Evolutionary conservation across 768 basidiomycete species (phyloP).

Genomic region (Boletus coccyginus): DNA sequence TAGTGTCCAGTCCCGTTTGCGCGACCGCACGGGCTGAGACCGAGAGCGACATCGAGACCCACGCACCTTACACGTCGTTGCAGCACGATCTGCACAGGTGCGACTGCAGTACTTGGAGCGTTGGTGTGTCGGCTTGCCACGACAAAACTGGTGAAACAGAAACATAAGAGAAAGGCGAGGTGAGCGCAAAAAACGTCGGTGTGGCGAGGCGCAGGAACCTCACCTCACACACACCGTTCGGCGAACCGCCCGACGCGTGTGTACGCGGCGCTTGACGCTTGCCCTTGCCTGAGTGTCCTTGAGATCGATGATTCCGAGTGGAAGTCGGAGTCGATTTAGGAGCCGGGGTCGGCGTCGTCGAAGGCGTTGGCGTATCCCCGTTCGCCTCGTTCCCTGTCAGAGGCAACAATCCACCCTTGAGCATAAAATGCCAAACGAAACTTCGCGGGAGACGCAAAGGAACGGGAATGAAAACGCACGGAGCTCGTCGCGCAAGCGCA

Average conservation of each 20-base stretch:
- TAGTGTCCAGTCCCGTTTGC: neutral
- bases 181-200: neutral
- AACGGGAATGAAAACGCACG: conserved; percentile 27
- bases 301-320: conserved; percentile 1
- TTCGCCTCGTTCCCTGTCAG: conserved; percentile 11
- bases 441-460: neutral
- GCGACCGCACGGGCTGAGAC: neutral
- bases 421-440: neutral
- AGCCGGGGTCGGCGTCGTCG: neutral
- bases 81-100: conserved; percentile 51
- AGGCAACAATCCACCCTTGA: neutral
- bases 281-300: neutral
- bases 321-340: neutral
- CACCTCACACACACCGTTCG: too few relatives aligned
- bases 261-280: conserved; percentile 12
- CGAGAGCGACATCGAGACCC: neutral
- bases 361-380: neutral
- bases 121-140: conserved; percentile 53
- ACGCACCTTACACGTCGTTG: conserved; percentile 24
- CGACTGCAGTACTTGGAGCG: conserved; percentile 60
- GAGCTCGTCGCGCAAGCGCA: conserved; percentile 56
- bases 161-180: neutral
- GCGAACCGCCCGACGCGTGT: conserved; percentile 6
- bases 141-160: conserved; percentile 43
- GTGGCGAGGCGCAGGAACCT: neutral